Conservation (phyloP, 169 alveolate genomes). For the Plasmodium billcollinsi region DNA sequence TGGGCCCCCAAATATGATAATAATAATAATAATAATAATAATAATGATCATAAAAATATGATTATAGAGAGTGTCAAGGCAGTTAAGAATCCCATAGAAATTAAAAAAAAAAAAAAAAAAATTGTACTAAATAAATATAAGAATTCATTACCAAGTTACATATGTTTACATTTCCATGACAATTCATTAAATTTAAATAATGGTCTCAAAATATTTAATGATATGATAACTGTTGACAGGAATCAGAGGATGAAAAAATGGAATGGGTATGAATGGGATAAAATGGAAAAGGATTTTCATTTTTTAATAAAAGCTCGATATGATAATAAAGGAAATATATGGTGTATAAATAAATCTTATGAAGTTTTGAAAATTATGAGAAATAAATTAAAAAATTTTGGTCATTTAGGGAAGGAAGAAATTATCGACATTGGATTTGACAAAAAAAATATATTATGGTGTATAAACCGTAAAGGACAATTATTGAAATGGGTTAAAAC, state of each 20-base stretch:
- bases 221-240: slow-evolving; percentile 52
- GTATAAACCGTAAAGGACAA: slow-evolving; percentile 73
- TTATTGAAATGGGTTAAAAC: slow-evolving; percentile 67
- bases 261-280: slow-evolving; percentile 77
- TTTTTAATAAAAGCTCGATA: slow-evolving; percentile 67
- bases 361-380: slow-evolving; percentile 41
- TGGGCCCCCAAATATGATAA: no score
- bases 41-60: not conserved
- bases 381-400: slow-evolving; percentile 37
- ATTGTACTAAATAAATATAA: not conserved
- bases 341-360: slow-evolving; percentile 47
- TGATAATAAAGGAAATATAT: slow-evolving; percentile 68
- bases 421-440: slow-evolving; percentile 71
- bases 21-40: not conserved
- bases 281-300: slow-evolving; percentile 22
- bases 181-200: slow-evolving; percentile 39
- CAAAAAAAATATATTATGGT: slow-evolving; percentile 72
- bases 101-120: not conserved
- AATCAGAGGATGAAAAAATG: slow-evolving; percentile 34
- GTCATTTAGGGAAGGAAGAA: slow-evolving; percentile 54
- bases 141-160: slow-evolving; percentile 3
- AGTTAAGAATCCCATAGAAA: not conserved
- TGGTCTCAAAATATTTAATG: slow-evolving; percentile 51
- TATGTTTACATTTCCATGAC: slow-evolving; percentile 26
- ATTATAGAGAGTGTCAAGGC: not conserved